A percentile compares a stretch with the other conserved stretches of the same genome.
phyloP scores from a whole-genome alignment of 192 early-diverging fungal genomes.

The Rhizoclosmatium sp. region DNA sequence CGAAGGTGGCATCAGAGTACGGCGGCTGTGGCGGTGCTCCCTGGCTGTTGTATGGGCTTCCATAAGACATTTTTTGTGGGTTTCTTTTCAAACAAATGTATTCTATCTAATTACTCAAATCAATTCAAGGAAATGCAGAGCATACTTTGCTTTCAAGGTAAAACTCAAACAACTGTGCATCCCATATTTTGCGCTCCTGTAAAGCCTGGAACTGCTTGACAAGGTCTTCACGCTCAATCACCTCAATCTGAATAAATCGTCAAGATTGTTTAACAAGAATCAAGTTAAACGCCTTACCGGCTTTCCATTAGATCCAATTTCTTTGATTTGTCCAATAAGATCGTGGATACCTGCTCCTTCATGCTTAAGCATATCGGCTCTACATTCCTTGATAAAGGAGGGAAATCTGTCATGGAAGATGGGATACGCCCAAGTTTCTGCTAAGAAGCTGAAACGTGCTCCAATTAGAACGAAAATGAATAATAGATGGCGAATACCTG shows the following conservation, averaged over 20 bases:
- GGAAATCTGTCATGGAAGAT: conserved; percentile 63
- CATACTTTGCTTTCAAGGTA: conserved; percentile 39
- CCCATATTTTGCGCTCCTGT: conserved; percentile 42
- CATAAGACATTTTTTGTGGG: neutral
- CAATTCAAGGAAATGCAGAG: conserved; percentile 38
- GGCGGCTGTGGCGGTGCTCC: neutral
- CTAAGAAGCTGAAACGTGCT: conserved; percentile 49
- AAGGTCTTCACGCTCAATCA: conserved; percentile 47
- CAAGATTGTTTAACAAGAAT: conserved; percentile 1
- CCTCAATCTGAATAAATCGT: conserved; percentile 41
- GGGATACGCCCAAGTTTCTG: conserved; percentile 60
- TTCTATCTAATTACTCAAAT: neutral
- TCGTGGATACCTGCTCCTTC: conserved; percentile 41
- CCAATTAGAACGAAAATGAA: neutral
- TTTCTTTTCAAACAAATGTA: neutral
- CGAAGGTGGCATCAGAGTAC: neutral
- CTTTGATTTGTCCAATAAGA: conserved; percentile 41
- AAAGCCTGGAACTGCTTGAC: conserved; percentile 58
- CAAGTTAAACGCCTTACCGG: conserved; percentile 31
- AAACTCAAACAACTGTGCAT: conserved; percentile 54
- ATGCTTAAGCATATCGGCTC: conserved; percentile 41
- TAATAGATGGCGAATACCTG: conserved; percentile 37
- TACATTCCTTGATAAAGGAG: conserved; percentile 38
- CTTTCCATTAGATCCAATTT: conserved; percentile 30
- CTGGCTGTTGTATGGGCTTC: neutral